phyloP scores from a whole-genome alignment of 202 grass and related monocot species.

The Eragrostis tef region DNA sequence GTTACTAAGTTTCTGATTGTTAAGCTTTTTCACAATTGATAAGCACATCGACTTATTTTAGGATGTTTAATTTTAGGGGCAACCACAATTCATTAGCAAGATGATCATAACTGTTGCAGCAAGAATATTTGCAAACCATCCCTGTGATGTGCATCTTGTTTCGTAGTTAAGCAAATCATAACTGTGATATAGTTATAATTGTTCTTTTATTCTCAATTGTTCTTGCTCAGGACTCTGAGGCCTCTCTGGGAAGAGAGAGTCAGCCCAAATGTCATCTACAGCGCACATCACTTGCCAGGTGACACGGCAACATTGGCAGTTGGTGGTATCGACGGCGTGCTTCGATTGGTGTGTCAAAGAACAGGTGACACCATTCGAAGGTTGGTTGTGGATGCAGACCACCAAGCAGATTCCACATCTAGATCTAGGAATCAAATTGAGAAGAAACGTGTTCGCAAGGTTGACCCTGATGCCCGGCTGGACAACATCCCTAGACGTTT shows the following conservation, averaged over 20 bases:
- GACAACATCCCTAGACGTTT: slow-evolving; percentile 60
- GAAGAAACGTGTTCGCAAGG: slow-evolving; percentile 56
- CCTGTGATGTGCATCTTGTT: background rate
- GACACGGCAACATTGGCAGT: slow-evolving; percentile 60
- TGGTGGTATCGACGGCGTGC: slow-evolving; percentile 81
- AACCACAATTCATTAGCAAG: background rate
- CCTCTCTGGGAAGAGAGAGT: slow-evolving; percentile 86
- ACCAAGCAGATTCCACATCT: slow-evolving; percentile 1
- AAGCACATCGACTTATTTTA: background rate
- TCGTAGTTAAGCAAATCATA: slow-evolving; percentile 22
- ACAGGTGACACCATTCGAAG: slow-evolving; percentile 62
- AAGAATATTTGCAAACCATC: background rate
- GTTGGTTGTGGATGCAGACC: slow-evolving; percentile 47
- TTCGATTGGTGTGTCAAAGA: slow-evolving; percentile 75
- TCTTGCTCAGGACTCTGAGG: slow-evolving; percentile 62
- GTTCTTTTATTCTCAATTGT: slow-evolving; percentile 27
- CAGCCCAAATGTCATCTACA: slow-evolving; percentile 93
- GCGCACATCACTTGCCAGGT: slow-evolving; percentile 61
- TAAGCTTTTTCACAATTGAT: background rate
- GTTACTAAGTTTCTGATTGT: background rate
- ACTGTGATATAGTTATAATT: background rate
- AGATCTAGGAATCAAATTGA: slow-evolving; percentile 44
- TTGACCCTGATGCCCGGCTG: slow-evolving; percentile 50
- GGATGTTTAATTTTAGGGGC: slow-evolving; percentile 4
- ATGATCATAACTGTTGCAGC: slow-evolving; percentile 9